Percentiles rank a stretch among this genome's conserved stretches.
phyloP scores from a whole-genome alignment of 257 asterid genomes.

The Verbascum thapsus region DNA sequence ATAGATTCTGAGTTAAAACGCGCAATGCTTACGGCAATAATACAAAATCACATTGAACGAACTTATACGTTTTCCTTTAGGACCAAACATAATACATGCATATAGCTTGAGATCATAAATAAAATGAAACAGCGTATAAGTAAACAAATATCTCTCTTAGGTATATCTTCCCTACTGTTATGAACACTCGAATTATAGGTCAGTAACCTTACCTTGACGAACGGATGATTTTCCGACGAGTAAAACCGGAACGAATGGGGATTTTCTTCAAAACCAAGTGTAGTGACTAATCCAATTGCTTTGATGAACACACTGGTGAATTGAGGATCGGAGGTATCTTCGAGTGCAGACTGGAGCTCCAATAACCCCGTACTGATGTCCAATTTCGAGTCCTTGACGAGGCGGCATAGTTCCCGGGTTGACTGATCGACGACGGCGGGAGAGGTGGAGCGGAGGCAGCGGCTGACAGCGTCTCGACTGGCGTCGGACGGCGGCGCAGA shows the following conservation, averaged over 20 bases:
- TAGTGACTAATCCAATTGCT: slow-evolving; percentile 71
- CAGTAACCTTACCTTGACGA: slow-evolving; percentile 57
- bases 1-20: neutral
- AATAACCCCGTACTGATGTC: slow-evolving; percentile 61
- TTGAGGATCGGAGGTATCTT: slow-evolving; percentile 50
- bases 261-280: slow-evolving; percentile 57
- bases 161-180: neutral
- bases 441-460: slow-evolving; percentile 74
- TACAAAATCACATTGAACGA: slow-evolving; percentile 8
- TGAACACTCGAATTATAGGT: neutral
- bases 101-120: neutral
- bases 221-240: slow-evolving; percentile 72
- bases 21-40: neutral
- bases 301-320: slow-evolving; percentile 52
- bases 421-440: slow-evolving; percentile 84
- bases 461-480: slow-evolving; percentile 67
- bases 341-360: slow-evolving; percentile 93
- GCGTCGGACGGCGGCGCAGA: slow-evolving; percentile 62
- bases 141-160: no score
- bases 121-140: neutral
- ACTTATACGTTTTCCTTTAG: neutral
- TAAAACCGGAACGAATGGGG: slow-evolving; percentile 50
- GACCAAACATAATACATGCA: neutral
- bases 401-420: slow-evolving; percentile 76
- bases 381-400: slow-evolving; percentile 75